A percentile compares a stretch with the other conserved stretches of the same genome.
These are phyloP conservation scores for Trypanosoma avium DNA, from an alignment of 208 protist species.

Conservation along the genomic window DNA sequence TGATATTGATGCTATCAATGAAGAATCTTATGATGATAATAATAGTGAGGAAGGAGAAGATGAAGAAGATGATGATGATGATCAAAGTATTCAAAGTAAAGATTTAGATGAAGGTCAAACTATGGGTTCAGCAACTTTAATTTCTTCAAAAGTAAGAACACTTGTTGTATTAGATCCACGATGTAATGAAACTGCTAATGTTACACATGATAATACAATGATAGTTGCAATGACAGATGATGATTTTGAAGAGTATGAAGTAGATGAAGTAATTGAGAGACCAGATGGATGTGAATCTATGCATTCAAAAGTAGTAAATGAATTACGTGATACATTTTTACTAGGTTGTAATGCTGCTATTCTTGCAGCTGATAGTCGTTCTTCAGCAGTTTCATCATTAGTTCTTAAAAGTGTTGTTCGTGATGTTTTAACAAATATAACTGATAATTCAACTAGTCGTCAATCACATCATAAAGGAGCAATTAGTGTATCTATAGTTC, in stretches of 20 bases:
- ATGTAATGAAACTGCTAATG: slow-evolving; percentile 62
- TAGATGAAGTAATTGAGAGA: slow-evolving; percentile 75
- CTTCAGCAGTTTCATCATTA: slow-evolving; percentile 40
- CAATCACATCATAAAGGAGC: slow-evolving; percentile 5
- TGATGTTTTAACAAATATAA: slow-evolving; percentile 47
- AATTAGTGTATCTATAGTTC: slow-evolving; percentile 65
- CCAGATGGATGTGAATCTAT: slow-evolving; percentile 26
- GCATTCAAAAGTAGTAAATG: slow-evolving; percentile 45
- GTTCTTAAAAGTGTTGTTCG: slow-evolving; percentile 65
- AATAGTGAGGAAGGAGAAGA: slow-evolving; percentile 10
- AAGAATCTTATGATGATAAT: background rate
- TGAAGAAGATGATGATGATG: background rate
- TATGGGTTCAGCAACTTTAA: background rate
- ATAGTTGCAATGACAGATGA: slow-evolving; percentile 67
- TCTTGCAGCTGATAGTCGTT: slow-evolving; percentile 63
- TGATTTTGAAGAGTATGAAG: slow-evolving; percentile 78
- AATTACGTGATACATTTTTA: slow-evolving; percentile 58
- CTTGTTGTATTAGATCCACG: slow-evolving; percentile 64
- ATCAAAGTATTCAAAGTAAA: background rate
- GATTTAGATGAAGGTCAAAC: background rate
- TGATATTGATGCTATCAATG: background rate
- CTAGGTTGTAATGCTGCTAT: slow-evolving; percentile 72
- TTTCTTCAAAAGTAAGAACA: slow-evolving; percentile 66
- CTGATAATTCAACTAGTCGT: background rate
- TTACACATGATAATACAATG: slow-evolving; percentile 62